These are phyloP conservation scores for Claviceps purpurea DNA, from an alignment of 2,329 filamentous ascomycete species.

Conservation along the genomic window DNA sequence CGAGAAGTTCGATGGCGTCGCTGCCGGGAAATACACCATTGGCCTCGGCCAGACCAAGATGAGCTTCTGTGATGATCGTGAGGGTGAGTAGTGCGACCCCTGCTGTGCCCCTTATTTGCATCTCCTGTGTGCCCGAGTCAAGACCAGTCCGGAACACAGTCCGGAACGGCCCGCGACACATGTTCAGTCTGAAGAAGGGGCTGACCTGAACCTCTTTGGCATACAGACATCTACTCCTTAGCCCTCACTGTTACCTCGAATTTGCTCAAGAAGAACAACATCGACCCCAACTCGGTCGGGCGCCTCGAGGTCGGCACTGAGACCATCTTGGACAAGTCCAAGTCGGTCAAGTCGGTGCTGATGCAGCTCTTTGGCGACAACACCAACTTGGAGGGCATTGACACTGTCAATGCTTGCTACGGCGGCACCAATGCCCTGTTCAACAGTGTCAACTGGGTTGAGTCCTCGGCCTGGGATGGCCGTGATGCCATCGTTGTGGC, in stretches of 20 bases:
- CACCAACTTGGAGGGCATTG: conserved; percentile 71
- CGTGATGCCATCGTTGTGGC: conserved; percentile 68
- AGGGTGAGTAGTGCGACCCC: conserved; percentile 43
- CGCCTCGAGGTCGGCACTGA: conserved; percentile 77
- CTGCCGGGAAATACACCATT: conserved; percentile 77
- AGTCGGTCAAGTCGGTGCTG: conserved; percentile 77
- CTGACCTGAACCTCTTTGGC: conserved; percentile 1
- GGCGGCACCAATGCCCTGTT: conserved; percentile 75
- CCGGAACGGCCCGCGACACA: too few species aligned
- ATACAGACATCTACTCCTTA: conserved; percentile 73
- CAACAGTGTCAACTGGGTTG: conserved; percentile 75
- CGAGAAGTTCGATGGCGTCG: conserved; percentile 76
- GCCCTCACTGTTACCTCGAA: conserved; percentile 65
- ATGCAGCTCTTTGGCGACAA: conserved; percentile 81
- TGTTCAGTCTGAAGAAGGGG: background rate
- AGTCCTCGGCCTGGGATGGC: conserved; percentile 79
- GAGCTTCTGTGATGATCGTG: conserved; percentile 82
- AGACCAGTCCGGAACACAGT: background rate
- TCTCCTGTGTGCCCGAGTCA: background rate
- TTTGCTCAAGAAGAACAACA: conserved; percentile 70
- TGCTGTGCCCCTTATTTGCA: background rate
- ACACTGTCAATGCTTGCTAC: conserved; percentile 77
- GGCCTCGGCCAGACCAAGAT: conserved; percentile 84
- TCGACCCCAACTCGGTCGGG: conserved; percentile 65
- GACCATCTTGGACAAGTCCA: conserved; percentile 79